Conservation (phyloP, 2,329 filamentous ascomycete species). For the Fusarium tanahbumbuense region DNA sequence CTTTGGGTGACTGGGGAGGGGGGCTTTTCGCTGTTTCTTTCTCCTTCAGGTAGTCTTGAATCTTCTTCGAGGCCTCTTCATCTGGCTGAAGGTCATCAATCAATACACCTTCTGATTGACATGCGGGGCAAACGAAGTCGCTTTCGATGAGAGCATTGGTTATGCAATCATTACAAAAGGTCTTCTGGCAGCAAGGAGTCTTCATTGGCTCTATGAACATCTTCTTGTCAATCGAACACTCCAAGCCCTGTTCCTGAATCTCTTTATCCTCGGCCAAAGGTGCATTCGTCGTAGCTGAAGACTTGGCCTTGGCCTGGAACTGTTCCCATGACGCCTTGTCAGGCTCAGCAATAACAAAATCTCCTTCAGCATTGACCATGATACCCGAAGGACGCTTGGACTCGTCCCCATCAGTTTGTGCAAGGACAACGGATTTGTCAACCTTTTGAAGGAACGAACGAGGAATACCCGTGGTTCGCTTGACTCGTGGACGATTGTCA, state of each 20-base stretch:
- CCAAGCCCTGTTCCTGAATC: constrained; percentile 85
- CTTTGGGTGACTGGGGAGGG: constrained; percentile 49
- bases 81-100: constrained; percentile 91
- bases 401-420: constrained; percentile 80
- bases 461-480: constrained; percentile 96
- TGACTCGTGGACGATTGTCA: constrained; percentile 91
- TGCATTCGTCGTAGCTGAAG: constrained; percentile 83
- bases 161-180: constrained; percentile 99
- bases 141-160: constrained; percentile 98
- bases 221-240: constrained; percentile 96
- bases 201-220: constrained; percentile 99
- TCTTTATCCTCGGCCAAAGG: constrained; percentile 84
- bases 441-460: constrained; percentile 95
- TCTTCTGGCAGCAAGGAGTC: constrained; percentile 97
- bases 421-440: constrained; percentile 84
- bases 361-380: constrained; percentile 97
- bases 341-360: constrained; percentile 95
- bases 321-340: constrained; percentile 97
- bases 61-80: constrained; percentile 80
- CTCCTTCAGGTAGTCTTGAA: constrained; percentile 77
- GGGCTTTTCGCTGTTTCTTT: constrained; percentile 64
- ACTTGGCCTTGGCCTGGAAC: constrained; percentile 94
- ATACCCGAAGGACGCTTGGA: constrained; percentile 88
- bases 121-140: constrained; percentile 95
- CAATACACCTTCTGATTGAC: constrained; percentile 88